Conservation (phyloP, 2,329 filamentous ascomycete genomes). For the Bipolaris bicolor region DNA sequence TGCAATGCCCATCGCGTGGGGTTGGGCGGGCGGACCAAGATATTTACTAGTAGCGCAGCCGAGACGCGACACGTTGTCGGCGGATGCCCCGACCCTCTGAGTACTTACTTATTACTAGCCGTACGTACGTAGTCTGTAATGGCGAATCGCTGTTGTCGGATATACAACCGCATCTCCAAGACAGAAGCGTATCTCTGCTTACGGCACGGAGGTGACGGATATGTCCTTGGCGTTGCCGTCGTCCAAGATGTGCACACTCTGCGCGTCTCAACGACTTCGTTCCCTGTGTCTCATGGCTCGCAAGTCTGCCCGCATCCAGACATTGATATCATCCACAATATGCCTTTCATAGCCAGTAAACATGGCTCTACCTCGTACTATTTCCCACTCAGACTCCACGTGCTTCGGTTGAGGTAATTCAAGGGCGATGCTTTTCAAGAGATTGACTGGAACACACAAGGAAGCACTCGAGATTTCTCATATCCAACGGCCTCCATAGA, state of each 20-base stretch:
- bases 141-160: slow-evolving; percentile 14
- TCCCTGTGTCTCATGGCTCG: too few species aligned
- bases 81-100: background rate
- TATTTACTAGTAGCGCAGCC: slow-evolving; percentile 7
- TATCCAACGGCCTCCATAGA: slow-evolving; percentile 60
- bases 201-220: too few species aligned
- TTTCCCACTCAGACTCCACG: slow-evolving; percentile 61
- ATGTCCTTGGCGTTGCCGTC: too few species aligned
- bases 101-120: background rate
- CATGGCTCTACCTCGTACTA: slow-evolving; percentile 41
- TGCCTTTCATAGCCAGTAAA: slow-evolving; percentile 10
- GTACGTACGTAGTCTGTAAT: background rate
- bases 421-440: slow-evolving; percentile 56
- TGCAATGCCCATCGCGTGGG: slow-evolving; percentile 20
- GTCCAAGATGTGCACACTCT: too few species aligned
- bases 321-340: too few species aligned
- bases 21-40: slow-evolving; percentile 11
- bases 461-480: slow-evolving; percentile 61
- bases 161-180: slow-evolving; percentile 5
- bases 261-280: too few species aligned
- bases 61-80: slow-evolving; percentile 5
- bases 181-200: background rate
- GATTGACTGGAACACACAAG: slow-evolving; percentile 63
- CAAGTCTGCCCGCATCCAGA: too few species aligned
- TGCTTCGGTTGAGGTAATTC: slow-evolving; percentile 65